These are phyloP conservation scores for Aethionema arabicum DNA, from an alignment of 345 rosid species.

Conservation along the genomic window DNA sequence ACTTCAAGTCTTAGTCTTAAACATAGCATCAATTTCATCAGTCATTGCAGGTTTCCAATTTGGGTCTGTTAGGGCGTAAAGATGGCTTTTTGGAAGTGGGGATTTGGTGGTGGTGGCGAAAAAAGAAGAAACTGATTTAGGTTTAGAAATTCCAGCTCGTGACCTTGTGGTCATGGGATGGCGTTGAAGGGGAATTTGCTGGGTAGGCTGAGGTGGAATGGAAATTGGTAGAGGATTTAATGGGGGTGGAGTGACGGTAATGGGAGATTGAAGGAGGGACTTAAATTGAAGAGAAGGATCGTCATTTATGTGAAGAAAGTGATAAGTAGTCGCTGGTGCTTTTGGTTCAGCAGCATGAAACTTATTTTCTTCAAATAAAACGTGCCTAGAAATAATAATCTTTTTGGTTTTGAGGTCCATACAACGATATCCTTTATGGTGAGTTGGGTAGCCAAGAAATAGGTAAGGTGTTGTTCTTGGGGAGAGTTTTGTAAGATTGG, in stretches of 20 bases:
- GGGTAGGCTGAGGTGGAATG: background rate
- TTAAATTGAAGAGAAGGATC: background rate
- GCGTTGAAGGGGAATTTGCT: background rate
- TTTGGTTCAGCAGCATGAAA: background rate
- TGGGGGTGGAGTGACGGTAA: background rate
- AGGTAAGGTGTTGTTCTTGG: background rate
- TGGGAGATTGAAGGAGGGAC: background rate
- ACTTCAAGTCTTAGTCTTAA: background rate
- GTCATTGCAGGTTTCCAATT: background rate
- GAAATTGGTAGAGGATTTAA: background rate
- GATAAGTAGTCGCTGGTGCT: background rate
- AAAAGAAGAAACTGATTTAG: background rate
- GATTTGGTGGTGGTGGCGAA: background rate
- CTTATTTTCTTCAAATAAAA: background rate
- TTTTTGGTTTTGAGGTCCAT: background rate
- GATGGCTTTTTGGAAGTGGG: background rate
- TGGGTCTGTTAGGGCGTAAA: background rate
- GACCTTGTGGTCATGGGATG: background rate
- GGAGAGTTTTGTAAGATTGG: background rate
- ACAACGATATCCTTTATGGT: background rate
- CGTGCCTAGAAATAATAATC: background rate
- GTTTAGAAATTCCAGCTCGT: background rate
- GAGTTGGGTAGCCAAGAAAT: background rate
- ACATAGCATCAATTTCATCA: background rate
- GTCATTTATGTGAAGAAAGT: background rate